These are phyloP conservation scores for Pisolithus microcarpus DNA, from an alignment of 768 basidiomycete genomes.

Conservation along the genomic window DNA sequence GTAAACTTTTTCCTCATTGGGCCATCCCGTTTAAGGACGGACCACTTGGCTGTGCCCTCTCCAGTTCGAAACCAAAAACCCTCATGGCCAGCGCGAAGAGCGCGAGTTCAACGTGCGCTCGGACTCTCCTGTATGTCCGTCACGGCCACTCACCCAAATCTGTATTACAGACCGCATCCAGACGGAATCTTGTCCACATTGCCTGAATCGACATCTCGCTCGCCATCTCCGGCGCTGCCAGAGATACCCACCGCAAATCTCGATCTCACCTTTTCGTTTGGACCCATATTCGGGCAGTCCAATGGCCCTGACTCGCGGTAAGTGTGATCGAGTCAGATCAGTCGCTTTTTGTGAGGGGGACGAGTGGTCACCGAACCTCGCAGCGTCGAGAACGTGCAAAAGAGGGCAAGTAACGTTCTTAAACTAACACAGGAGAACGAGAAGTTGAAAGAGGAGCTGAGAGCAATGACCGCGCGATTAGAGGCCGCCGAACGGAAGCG, in stretches of 20 bases:
- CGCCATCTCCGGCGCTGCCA: slow-evolving; percentile 35
- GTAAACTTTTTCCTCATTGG: slow-evolving; percentile 12
- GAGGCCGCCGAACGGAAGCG: slow-evolving; percentile 67
- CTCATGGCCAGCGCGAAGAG: slow-evolving; percentile 18
- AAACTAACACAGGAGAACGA: slow-evolving; percentile 76
- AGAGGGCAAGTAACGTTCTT: slow-evolving; percentile 71
- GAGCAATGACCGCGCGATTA: slow-evolving; percentile 65
- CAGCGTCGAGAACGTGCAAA: slow-evolving; percentile 40
- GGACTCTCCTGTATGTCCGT: neutral
- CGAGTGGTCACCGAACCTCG: slow-evolving; percentile 26
- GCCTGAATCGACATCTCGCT: slow-evolving; percentile 13
- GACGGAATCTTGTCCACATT: slow-evolving; percentile 15
- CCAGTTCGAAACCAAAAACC: too few species aligned
- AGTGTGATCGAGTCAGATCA: slow-evolving; percentile 29
- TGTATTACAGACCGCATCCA: slow-evolving; percentile 13
- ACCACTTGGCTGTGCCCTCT: too few species aligned
- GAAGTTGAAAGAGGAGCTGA: slow-evolving; percentile 68
- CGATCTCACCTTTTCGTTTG: slow-evolving; percentile 37
- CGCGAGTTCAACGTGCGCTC: slow-evolving; percentile 19
- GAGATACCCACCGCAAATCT: slow-evolving; percentile 47
- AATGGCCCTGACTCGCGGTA: slow-evolving; percentile 33
- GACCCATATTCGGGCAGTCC: slow-evolving; percentile 34
- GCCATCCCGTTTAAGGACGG: neutral
- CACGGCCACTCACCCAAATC: slow-evolving; percentile 14
- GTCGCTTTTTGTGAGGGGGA: slow-evolving; percentile 16